These are phyloP conservation scores for Ustulina deusta DNA, from an alignment of 2,329 filamentous ascomycete species.

Conservation along the genomic window DNA sequence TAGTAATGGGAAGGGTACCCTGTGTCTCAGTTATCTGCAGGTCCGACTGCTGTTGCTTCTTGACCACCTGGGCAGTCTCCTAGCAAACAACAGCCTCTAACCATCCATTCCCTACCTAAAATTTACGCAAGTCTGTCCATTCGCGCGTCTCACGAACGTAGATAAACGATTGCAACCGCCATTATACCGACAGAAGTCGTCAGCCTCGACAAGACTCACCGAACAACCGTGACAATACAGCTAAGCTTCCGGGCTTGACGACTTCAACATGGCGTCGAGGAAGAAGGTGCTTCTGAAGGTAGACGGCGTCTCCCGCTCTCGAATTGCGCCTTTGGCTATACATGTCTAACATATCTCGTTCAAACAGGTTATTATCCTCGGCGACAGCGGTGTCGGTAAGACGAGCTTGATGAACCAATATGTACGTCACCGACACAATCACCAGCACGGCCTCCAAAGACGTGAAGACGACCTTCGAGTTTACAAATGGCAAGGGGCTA, in stretches of 20 bases:
- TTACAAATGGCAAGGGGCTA: slow-evolving; percentile 5
- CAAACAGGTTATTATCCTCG: slow-evolving; percentile 93
- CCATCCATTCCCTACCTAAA: slow-evolving; percentile 14
- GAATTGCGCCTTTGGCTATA: neutral
- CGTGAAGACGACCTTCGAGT: neutral
- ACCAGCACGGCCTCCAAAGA: slow-evolving; percentile 3
- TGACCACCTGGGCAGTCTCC: neutral
- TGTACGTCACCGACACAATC: slow-evolving; percentile 69
- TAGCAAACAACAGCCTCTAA: slow-evolving; percentile 12
- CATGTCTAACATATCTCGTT: slow-evolving; percentile 11
- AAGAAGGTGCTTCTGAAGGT: slow-evolving; percentile 96
- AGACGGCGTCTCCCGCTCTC: slow-evolving; percentile 43
- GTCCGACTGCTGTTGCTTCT: slow-evolving; percentile 28
- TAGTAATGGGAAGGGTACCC: slow-evolving; percentile 33
- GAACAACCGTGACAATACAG: slow-evolving; percentile 16
- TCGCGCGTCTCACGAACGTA: slow-evolving; percentile 1
- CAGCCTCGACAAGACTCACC: slow-evolving; percentile 1
- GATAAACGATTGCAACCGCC: slow-evolving; percentile 2
- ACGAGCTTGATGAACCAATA: slow-evolving; percentile 99
- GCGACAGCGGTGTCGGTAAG: slow-evolving; percentile 98
- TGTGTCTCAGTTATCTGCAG: slow-evolving; percentile 28
- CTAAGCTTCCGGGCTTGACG: slow-evolving; percentile 23
- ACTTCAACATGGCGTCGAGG: slow-evolving; percentile 75
- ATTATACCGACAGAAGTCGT: slow-evolving; percentile 19
- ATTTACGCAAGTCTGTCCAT: neutral